Conservation (phyloP, 305 asterid species). For the Rubia balearica region DNA sequence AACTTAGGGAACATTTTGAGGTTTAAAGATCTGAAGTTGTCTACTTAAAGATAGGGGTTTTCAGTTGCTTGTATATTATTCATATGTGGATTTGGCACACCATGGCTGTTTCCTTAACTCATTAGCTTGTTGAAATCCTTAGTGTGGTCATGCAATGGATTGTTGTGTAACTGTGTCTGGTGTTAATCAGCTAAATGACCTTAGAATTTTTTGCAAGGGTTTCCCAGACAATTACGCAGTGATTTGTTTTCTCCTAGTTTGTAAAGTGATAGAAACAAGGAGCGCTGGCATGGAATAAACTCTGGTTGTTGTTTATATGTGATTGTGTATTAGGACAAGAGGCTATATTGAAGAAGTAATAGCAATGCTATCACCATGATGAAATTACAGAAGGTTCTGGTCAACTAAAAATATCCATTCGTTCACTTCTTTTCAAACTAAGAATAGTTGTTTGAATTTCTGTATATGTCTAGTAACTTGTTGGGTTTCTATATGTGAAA, state of each 20-base stretch:
- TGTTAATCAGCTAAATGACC: background rate
- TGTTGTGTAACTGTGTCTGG: background rate
- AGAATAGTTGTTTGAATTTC: background rate
- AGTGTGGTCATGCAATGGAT: background rate
- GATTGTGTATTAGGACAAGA: background rate
- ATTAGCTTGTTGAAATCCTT: background rate
- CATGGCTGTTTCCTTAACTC: background rate
- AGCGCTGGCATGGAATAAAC: background rate
- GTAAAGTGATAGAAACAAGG: background rate
- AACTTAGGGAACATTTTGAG: background rate
- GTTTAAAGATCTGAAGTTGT: background rate
- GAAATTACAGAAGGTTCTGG: background rate
- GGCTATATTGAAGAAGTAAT: slow-evolving; percentile 4
- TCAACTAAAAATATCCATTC: background rate
- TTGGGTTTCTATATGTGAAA: background rate
- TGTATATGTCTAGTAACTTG: background rate
- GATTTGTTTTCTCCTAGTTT: background rate
- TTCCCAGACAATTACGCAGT: background rate
- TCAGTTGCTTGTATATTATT: background rate
- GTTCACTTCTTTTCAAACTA: background rate
- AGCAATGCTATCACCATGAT: background rate
- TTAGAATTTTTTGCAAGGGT: background rate
- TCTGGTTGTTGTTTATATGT: background rate
- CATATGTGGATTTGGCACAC: background rate
- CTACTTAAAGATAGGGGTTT: background rate